phyloP scores from a whole-genome alignment of 2,329 filamentous ascomycete species.

The Calonectria crousiana region DNA sequence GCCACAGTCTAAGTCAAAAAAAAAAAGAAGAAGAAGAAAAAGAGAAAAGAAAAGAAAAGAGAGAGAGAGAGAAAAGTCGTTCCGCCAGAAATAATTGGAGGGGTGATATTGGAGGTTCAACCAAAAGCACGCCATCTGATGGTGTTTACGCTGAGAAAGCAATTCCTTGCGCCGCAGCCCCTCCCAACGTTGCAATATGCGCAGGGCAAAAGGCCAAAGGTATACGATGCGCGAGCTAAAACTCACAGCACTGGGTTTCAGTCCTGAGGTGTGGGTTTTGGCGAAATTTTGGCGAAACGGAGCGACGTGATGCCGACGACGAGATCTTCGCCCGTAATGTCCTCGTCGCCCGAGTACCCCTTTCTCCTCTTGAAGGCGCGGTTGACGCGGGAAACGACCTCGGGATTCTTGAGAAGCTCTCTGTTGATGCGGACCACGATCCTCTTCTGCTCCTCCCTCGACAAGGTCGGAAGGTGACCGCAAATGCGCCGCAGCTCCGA shows the following conservation, averaged over 20 bases:
- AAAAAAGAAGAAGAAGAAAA: neutral
- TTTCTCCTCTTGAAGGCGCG: neutral
- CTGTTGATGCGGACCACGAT: neutral
- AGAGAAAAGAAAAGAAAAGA: too few species aligned
- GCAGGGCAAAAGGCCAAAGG: neutral
- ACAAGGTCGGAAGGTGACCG: neutral
- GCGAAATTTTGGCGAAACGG: neutral
- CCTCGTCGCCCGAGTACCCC: neutral
- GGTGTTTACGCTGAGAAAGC: neutral
- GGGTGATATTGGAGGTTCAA: neutral
- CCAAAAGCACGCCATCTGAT: neutral
- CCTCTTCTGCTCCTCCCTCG: neutral
- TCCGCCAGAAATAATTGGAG: neutral
- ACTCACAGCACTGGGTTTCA: neutral
- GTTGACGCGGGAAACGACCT: neutral
- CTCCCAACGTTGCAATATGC: neutral
- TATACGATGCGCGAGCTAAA: neutral
- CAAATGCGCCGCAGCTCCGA: slow-evolving; percentile 1
- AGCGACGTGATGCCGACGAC: neutral
- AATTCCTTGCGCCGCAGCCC: neutral
- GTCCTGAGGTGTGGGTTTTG: neutral
- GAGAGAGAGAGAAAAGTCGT: neutral
- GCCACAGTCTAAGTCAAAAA: neutral
- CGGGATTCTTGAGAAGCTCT: neutral
- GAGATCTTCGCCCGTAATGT: neutral